Base-by-base conservation (phyloP, 2,329 filamentous ascomycete species). In the Fusarium ambrosium region DNA sequence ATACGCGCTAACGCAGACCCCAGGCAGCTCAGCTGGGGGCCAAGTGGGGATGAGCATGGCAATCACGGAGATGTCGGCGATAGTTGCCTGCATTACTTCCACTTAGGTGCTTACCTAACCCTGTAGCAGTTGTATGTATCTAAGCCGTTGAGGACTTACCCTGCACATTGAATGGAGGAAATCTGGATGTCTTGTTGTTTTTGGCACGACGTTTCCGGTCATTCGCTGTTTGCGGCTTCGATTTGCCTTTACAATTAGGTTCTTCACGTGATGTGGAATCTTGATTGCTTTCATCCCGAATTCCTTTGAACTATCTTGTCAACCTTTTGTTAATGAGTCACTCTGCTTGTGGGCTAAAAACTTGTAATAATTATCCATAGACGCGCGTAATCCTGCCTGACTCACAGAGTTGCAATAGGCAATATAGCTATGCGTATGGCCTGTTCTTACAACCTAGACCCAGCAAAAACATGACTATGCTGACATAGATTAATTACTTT, bases 11-110 rank as follows among this genome's bases (percentile, higher is more conserved):
- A 59, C 37, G 59, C 69, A 68, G 64, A 66, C 41, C 69, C 60
- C 59, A 72, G 43, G 27, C 45, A 69, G 48, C 51, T 32, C 51
- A 55, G 51, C 51, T 73, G 18, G 72, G 70, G 72, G 29, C 62
- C 68, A 66, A 24, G 41, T 68, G 34, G 63, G 67, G 36, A 65
- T 59, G 60, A 51, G 18, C 39, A 36, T 18, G 61, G 36, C 18
- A 56, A 64, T 43, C 36, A 48, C 48, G 62, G 48, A 56, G 48
- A 39, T 64, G 48, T 27, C 61, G 61, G 61, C 45, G 43, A 37
- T 55, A 45, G 37, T 20, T 34, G 39, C 51, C 51, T 34, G 27
- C 18, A 32, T 24, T 27, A 48, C 43, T 48, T 48, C 20, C 20
- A 3, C 18, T 32, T 32, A 18, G 6, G 48, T 32, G 48, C 48